Evolutionary conservation across 352 stramenopile genomes (phyloP).

Genomic region (Globisporangium irregulare): DNA sequence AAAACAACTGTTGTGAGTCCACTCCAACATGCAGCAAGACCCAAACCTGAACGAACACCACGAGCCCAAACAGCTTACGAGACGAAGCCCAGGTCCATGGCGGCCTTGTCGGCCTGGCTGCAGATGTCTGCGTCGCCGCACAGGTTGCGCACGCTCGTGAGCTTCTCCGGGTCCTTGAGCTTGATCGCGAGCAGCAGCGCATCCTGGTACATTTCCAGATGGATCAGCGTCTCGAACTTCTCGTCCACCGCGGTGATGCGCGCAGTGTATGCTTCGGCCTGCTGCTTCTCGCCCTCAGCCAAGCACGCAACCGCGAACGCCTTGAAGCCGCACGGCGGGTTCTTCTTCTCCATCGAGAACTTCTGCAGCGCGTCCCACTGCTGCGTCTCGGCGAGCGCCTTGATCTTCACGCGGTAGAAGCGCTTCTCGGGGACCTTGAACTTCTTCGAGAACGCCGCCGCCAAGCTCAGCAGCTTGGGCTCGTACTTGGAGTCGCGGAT

Average conservation of each 20-base stretch:
- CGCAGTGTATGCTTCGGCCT: conserved; percentile 79
- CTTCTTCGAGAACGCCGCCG: conserved; percentile 75
- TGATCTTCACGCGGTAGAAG: conserved; percentile 90
- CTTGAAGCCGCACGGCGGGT: conserved; percentile 80
- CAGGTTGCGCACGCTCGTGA: conserved; percentile 80
- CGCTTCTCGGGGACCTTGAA: conserved; percentile 91
- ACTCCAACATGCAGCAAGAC: background rate
- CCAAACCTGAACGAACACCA: conserved; percentile 10
- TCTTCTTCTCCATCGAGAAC: conserved; percentile 87
- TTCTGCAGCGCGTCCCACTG: conserved; percentile 89
- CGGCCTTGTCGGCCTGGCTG: conserved; percentile 75
- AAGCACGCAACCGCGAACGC: conserved; percentile 80
- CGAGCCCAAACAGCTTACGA: conserved; percentile 24
- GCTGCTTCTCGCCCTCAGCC: conserved; percentile 69
- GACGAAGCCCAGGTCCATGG: conserved; percentile 80
- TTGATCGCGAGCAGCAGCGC: conserved; percentile 82
- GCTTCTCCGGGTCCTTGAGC: conserved; percentile 83
- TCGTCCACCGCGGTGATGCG: conserved; percentile 81
- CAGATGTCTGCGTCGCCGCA: conserved; percentile 73
- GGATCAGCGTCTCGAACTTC: conserved; percentile 87
- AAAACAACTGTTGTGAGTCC: background rate
- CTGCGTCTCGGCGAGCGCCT: conserved; percentile 74
- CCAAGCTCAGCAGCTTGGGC: conserved; percentile 67
- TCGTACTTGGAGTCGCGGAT: conserved; percentile 80
- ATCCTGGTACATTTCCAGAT: conserved; percentile 81